Conservation (phyloP, 306 rosid genomes). For the Glycyrrhiza uralensis region DNA sequence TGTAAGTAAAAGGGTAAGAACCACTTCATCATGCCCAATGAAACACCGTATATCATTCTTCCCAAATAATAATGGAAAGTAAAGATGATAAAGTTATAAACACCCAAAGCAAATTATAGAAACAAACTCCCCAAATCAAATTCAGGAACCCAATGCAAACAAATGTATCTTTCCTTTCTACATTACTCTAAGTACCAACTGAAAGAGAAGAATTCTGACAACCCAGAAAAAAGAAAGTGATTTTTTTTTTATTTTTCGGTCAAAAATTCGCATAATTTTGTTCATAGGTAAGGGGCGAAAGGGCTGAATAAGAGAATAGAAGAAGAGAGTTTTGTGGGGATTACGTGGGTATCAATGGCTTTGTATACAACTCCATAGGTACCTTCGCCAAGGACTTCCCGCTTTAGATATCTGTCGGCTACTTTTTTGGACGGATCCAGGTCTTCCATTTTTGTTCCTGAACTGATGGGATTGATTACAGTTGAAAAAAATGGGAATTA, state of each 20-base stretch:
- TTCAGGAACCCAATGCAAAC: neutral
- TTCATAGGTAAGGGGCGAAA: neutral
- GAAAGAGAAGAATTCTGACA: neutral
- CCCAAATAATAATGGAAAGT: neutral
- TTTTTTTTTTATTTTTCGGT: no score
- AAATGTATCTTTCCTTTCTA: neutral
- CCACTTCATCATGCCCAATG: conserved; percentile 6
- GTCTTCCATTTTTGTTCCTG: conserved; percentile 42
- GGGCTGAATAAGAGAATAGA: neutral
- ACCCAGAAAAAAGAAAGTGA: neutral
- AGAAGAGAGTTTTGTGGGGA: no score
- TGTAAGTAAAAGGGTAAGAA: no score
- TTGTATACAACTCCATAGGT: conserved; percentile 96
- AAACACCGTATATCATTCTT: neutral
- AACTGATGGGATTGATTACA: neutral
- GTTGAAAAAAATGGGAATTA: neutral
- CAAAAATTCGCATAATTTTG: neutral
- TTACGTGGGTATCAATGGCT: conserved; percentile 94
- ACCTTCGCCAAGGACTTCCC: conserved; percentile 96
- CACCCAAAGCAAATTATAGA: no score
- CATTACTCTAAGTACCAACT: neutral
- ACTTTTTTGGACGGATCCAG: conserved; percentile 73
- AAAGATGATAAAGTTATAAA: no score
- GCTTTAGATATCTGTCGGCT: conserved; percentile 94
- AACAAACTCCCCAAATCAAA: neutral